Conservation (phyloP, 768 basidiomycete genomes). For the Auriscalpium orientale region DNA sequence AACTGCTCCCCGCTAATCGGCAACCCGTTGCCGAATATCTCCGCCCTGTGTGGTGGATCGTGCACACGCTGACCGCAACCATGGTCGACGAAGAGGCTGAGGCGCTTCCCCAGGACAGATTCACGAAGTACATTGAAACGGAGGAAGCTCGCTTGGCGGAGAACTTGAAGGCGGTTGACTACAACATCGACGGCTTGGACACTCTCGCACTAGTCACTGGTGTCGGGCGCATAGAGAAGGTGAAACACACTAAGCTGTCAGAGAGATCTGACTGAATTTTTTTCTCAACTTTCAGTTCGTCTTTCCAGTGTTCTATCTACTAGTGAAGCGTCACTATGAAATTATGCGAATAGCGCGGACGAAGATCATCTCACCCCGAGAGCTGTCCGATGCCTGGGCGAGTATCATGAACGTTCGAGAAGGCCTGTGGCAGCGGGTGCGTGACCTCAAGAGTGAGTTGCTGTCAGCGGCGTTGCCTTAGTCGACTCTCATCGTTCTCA, state of each 20-base stretch:
- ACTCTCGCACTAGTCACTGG: conserved; percentile 22
- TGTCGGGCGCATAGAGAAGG: conserved; percentile 22
- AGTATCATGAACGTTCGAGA: no score
- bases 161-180: conserved; percentile 20
- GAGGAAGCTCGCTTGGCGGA: conserved; percentile 20
- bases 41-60: neutral
- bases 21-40: neutral
- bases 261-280: no score
- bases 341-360: neutral
- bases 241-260: neutral
- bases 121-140: conserved; percentile 14
- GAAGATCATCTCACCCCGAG: neutral
- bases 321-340: conserved; percentile 6
- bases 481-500: no score
- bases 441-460: no score
- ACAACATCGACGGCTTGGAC: conserved; percentile 22
- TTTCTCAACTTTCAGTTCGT: no score
- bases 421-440: no score
- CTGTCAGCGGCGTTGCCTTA: no score
- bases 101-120: conserved; percentile 4
- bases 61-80: conserved; percentile 1
- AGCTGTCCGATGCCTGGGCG: no score
- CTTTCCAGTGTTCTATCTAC: conserved; percentile 4
- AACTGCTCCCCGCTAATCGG: conserved; percentile 5
- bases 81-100: neutral